A percentile compares a stretch with the other conserved stretches of the same genome.
phyloP scores from a whole-genome alignment of 2,329 filamentous ascomycete species.

The Ceratocystis papillata region DNA sequence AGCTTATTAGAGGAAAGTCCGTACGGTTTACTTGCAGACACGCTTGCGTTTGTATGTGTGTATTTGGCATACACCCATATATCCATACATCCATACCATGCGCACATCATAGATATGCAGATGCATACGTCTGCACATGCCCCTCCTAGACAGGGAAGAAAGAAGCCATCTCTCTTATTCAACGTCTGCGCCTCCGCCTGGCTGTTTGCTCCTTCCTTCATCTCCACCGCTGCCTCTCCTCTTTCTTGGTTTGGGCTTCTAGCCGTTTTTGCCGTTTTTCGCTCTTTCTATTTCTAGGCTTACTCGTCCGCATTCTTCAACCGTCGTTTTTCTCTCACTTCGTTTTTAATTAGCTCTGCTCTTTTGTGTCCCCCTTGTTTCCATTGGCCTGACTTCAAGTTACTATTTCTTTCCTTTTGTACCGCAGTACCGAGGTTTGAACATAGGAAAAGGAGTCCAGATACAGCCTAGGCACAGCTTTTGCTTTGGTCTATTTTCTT shows the following conservation, averaged over 20 bases:
- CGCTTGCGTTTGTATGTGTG: not conserved
- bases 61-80: not conserved
- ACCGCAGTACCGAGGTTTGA: not conserved
- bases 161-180: not conserved
- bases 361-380: not conserved
- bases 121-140: not conserved
- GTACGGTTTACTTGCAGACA: not conserved
- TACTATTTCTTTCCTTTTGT: not conserved
- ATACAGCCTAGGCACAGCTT: not conserved
- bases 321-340: not conserved
- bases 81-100: not conserved
- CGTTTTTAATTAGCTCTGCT: not conserved
- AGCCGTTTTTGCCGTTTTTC: not conserved
- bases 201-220: constrained; percentile 6
- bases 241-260: not conserved
- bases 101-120: not conserved
- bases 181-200: constrained; percentile 7
- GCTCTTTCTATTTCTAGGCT: not conserved
- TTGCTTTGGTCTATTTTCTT: not conserved
- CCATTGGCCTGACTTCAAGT: not conserved
- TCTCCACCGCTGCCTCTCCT: not conserved
- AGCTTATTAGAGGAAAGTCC: not conserved
- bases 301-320: not conserved
- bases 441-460: not conserved
- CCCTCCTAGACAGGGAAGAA: not conserved